Conservation (phyloP, 352 stramenopile genomes). For the Globisporangium spiculum region DNA sequence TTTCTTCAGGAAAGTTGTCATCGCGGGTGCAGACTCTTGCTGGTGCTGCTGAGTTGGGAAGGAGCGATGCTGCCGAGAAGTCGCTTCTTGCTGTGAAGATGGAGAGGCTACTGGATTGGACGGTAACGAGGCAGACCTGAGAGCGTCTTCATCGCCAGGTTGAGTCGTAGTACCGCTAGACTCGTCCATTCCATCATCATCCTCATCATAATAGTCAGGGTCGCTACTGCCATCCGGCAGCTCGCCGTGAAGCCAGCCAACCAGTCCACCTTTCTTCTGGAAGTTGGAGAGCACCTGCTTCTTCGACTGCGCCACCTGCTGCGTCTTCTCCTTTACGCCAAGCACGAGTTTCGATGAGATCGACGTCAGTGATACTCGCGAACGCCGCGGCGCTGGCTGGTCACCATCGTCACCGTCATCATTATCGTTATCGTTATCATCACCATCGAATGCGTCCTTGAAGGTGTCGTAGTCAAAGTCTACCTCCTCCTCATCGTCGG, state of each 20-base stretch:
- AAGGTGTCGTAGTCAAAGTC: conserved; percentile 4
- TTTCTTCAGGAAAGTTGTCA: conserved; percentile 1
- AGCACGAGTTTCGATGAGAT: conserved; percentile 16
- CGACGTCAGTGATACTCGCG: neutral
- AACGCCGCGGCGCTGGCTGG: neutral
- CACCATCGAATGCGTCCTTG: conserved; percentile 4
- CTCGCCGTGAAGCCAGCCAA: conserved; percentile 64
- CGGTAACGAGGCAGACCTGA: conserved; percentile 5
- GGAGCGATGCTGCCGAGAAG: conserved; percentile 3
- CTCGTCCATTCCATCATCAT: neutral
- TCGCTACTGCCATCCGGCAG: conserved; percentile 1
- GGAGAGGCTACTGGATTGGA: neutral
- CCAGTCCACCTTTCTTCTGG: conserved; percentile 61
- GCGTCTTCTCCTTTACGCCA: conserved; percentile 42
- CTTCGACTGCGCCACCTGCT: conserved; percentile 31
- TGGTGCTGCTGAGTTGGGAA: conserved; percentile 3
- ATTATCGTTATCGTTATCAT: neutral
- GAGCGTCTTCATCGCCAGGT: neutral
- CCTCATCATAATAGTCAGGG: neutral
- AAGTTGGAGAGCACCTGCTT: conserved; percentile 46
- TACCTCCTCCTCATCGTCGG: conserved; percentile 7
- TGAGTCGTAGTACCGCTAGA: neutral
- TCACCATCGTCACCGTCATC: neutral
- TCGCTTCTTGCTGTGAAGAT: conserved; percentile 2
- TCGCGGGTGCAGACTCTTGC: neutral